Percentiles rank a stretch among this genome's conserved stretches.
phyloP scores from a whole-genome alignment of 768 basidiomycete species.

The Tremella fuciformis region DNA sequence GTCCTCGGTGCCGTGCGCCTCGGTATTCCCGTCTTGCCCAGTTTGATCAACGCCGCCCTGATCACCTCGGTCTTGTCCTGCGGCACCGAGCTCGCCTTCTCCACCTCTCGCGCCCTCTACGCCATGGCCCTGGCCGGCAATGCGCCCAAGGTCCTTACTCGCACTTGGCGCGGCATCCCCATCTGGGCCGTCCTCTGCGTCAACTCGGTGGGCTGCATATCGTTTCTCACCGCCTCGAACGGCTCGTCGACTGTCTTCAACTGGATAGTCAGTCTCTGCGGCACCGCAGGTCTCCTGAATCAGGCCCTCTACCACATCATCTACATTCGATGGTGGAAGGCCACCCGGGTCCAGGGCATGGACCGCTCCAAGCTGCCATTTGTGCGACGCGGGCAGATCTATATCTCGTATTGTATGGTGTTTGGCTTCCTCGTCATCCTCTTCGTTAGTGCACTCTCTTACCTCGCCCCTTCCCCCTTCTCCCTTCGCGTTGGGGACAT shows the following conservation, averaged over 20 bases:
- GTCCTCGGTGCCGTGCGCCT: slow-evolving; percentile 29
- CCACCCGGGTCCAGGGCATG: slow-evolving; percentile 71
- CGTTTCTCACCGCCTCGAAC: slow-evolving; percentile 1
- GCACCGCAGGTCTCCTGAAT: slow-evolving; percentile 62
- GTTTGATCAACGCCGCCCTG: slow-evolving; percentile 41
- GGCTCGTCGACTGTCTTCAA: slow-evolving; percentile 1
- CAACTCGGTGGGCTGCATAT: not conserved
- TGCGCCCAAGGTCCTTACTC: not conserved
- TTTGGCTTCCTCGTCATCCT: slow-evolving; percentile 39
- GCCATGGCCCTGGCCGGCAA: not conserved
- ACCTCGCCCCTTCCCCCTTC: too few species aligned
- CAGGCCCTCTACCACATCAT: slow-evolving; percentile 76
- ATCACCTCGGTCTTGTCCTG: not conserved
- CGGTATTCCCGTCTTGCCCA: slow-evolving; percentile 40
- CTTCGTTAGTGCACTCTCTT: too few species aligned
- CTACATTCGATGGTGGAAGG: slow-evolving; percentile 80
- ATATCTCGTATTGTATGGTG: too few species aligned
- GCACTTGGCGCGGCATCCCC: not conserved
- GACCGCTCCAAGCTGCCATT: too few species aligned
- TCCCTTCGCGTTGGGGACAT: too few species aligned
- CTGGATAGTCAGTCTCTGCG: not conserved
- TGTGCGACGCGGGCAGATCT: too few species aligned
- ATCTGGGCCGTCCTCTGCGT: not conserved
- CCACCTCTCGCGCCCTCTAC: not conserved
- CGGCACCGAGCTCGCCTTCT: not conserved